Base-by-base conservation (phyloP, 352 stramenopile genomes). In the Phytophthora pseudosyringae region DNA sequence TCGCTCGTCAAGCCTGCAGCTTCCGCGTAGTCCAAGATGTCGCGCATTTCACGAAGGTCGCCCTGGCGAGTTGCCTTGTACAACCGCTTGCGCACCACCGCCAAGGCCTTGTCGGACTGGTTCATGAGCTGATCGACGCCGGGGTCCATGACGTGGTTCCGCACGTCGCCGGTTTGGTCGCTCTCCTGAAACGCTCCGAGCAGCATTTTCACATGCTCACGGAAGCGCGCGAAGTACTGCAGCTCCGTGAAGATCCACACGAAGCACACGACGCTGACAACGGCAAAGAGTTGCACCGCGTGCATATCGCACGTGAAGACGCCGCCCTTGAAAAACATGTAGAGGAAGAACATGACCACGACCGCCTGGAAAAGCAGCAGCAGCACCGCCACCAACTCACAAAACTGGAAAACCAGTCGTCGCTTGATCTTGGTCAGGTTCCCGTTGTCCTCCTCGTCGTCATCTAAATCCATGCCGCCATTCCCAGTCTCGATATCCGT, bases 201-300 rank as follows among this genome's bases (percentile, higher is more conserved):
- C 32, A 89, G 66, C 86, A 94, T 94, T 69, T 94, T 94, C 21
- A 94, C 75, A 52, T 94, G 86, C 33, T 94, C 86, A 3, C 84
- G 84, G 59, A 89, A 91, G 12, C 86, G 83, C 31, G 84, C 83
- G 56, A 94, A 94, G 55, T 84, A 80, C 54, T 73, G 67, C 11
- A 93, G 58, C 65, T 91, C 80, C 8, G 78, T 73, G 38, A 92
- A 88, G 33, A 95, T 76, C 28, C 60, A 77, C 3, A 74, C 35
- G 47, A 89, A 95, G 13, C 80, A 89, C 9, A 90, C 32, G 1
- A 93, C 40, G 9, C 77, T 76, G 0, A 80, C 73, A 4, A 78
- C 53, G 6, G 75, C 75, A 65, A 91, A 92, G 5, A 86, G 16
- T 38, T 91, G 77, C 36, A 92, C 84, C 4, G 59, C 53, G 4